Evolutionary conservation across 306 rosid species (phyloP).

Genomic region (Vigna angularis): DNA sequence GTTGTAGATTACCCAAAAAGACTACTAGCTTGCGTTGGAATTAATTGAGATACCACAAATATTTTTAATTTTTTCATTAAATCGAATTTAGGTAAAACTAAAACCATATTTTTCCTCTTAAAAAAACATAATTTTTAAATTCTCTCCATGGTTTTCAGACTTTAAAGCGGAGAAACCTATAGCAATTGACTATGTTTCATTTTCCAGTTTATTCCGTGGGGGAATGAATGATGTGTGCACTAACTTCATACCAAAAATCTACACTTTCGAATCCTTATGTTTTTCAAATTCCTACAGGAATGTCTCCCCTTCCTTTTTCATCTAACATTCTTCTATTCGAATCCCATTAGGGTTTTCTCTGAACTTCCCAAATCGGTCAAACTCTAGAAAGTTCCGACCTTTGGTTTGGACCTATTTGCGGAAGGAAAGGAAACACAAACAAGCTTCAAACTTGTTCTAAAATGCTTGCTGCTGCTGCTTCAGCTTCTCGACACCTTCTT

Average conservation of each 20-base stretch:
- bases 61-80: no score
- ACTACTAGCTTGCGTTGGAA: background rate
- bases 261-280: background rate
- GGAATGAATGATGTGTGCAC: background rate
- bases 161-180: background rate
- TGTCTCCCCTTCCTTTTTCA: background rate
- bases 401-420: background rate
- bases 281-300: background rate
- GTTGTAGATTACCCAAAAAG: background rate
- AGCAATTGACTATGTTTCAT: background rate
- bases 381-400: background rate
- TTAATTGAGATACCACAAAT: background rate
- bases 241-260: background rate
- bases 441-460: background rate
- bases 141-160: background rate
- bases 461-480: slow-evolving; percentile 60
- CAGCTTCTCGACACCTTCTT: slow-evolving; percentile 54
- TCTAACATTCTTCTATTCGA: background rate
- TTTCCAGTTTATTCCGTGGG: background rate
- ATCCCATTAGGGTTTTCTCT: slow-evolving; percentile 35
- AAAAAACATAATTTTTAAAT: background rate
- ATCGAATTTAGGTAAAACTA: no score
- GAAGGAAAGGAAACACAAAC: background rate
- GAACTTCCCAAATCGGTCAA: background rate
- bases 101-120: no score